Conservation (phyloP, 345 rosid species). For the Noccaea caerulescens region DNA sequence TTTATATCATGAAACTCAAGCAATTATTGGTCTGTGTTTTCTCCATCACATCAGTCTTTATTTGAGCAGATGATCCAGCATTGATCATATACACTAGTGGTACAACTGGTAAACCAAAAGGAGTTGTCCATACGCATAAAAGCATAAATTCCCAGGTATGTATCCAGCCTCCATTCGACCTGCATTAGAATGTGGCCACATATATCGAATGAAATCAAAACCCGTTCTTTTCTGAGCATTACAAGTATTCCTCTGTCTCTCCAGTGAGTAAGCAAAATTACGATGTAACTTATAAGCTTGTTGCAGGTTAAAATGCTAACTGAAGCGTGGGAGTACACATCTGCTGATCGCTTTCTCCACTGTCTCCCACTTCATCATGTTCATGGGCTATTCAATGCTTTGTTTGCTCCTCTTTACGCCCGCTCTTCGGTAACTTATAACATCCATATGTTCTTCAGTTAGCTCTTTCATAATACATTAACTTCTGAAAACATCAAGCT, state of each 20-base stretch:
- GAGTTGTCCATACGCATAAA: conserved; percentile 91
- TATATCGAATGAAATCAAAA: neutral
- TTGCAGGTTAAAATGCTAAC: conserved; percentile 78
- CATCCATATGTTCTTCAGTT: conserved; percentile 11
- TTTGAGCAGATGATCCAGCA: conserved; percentile 78
- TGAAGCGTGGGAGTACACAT: conserved; percentile 91
- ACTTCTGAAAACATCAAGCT: conserved; percentile 24
- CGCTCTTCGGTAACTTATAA: conserved; percentile 63
- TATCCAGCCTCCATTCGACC: conserved; percentile 14
- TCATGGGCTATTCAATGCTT: conserved; percentile 92
- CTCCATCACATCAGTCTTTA: conserved; percentile 32
- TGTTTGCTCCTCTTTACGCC: conserved; percentile 85
- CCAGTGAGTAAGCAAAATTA: conserved; percentile 9
- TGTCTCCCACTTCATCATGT: conserved; percentile 98
- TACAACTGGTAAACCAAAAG: conserved; percentile 99
- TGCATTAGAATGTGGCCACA: conserved; percentile 8
- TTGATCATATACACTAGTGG: conserved; percentile 94
- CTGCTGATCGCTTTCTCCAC: conserved; percentile 82
- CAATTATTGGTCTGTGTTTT: conserved; percentile 24
- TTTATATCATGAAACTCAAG: conserved; percentile 26
- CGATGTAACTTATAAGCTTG: conserved; percentile 21
- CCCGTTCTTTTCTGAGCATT: conserved; percentile 13
- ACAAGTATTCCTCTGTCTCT: conserved; percentile 28
- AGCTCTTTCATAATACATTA: neutral
- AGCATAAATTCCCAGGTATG: conserved; percentile 84